Percentiles rank a stretch among this genome's conserved stretches.
Evolutionary conservation across 75 land plant species (phyloP).

Genomic region (Sequoia sempervirens): DNA sequence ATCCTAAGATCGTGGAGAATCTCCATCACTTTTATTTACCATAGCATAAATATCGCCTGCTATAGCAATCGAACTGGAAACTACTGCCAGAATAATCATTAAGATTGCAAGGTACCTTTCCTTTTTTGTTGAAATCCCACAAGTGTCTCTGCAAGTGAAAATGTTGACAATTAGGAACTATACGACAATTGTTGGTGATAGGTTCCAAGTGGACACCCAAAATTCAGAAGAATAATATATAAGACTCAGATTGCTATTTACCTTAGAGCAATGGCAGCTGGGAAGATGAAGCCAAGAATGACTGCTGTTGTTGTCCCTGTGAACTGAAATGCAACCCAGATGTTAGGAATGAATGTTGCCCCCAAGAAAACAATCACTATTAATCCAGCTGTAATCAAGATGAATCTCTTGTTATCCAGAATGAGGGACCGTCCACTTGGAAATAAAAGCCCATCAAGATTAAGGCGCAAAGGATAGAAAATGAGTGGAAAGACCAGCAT

Average conservation of each 20-base stretch:
- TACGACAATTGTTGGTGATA: background rate
- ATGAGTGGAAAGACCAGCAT: slow-evolving; percentile 94
- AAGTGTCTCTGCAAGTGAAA: slow-evolving; percentile 54
- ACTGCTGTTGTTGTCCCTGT: slow-evolving; percentile 91
- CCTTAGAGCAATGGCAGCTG: slow-evolving; percentile 74
- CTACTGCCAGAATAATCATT: slow-evolving; percentile 80
- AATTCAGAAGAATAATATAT: background rate
- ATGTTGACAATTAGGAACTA: background rate
- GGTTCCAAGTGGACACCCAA: background rate
- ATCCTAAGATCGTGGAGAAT: slow-evolving; percentile 6
- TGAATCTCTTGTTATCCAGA: slow-evolving; percentile 51
- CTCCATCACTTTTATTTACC: background rate
- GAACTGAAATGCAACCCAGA: slow-evolving; percentile 94
- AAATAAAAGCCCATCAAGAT: slow-evolving; percentile 77
- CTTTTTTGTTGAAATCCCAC: slow-evolving; percentile 56
- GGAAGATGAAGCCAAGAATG: slow-evolving; percentile 83
- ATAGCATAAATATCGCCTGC: slow-evolving; percentile 50
- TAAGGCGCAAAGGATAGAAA: slow-evolving; percentile 72
- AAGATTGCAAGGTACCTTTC: slow-evolving; percentile 58
- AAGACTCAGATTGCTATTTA: slow-evolving; percentile 8
- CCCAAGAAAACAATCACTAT: slow-evolving; percentile 51
- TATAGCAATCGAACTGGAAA: slow-evolving; percentile 61
- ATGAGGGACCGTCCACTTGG: slow-evolving; percentile 44
- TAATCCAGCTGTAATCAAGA: slow-evolving; percentile 39
- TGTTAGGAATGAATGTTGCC: slow-evolving; percentile 85